Percentiles rank a stretch among this genome's conserved stretches.
These are phyloP conservation scores for Dendrocalamus latiflorus DNA, from an alignment of 202 grass and related monocot species.

Conservation along the genomic window DNA sequence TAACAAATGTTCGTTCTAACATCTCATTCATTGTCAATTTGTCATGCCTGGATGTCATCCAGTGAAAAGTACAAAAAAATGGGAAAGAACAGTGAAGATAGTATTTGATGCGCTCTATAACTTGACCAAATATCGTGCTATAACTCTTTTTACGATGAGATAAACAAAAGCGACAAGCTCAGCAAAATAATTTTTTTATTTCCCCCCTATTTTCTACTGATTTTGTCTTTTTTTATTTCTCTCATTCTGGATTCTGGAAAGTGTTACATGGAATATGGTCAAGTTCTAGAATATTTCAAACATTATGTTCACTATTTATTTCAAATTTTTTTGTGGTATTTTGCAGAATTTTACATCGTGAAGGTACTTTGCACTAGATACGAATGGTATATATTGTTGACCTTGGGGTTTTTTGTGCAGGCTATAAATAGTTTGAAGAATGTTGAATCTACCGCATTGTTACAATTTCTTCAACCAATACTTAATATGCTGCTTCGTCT, in stretches of 20 bases:
- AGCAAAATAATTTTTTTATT: not conserved
- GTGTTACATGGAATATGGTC: not conserved
- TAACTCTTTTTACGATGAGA: not conserved
- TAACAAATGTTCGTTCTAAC: not conserved
- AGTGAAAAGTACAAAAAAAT: not conserved
- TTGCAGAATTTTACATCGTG: not conserved
- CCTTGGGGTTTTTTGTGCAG: slow-evolving; percentile 38
- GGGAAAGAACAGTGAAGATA: not conserved
- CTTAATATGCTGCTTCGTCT: slow-evolving; percentile 98
- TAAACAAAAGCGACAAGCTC: not conserved
- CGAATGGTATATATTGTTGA: not conserved
- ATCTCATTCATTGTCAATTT: not conserved
- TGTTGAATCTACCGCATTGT: slow-evolving; percentile 81
- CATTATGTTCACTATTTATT: not conserved
- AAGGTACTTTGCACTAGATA: not conserved
- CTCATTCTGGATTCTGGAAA: not conserved
- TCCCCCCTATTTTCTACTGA: not conserved
- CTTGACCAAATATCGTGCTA: not conserved
- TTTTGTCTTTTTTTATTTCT: not conserved
- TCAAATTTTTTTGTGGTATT: slow-evolving; percentile 6
- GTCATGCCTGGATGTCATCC: not conserved
- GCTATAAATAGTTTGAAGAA: slow-evolving; percentile 99
- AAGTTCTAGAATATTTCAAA: not conserved
- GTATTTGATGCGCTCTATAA: not conserved
- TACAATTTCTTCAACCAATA: slow-evolving; percentile 96